Base-by-base conservation (phyloP, 768 basidiomycete species). In the Ramaria rubella region DNA sequence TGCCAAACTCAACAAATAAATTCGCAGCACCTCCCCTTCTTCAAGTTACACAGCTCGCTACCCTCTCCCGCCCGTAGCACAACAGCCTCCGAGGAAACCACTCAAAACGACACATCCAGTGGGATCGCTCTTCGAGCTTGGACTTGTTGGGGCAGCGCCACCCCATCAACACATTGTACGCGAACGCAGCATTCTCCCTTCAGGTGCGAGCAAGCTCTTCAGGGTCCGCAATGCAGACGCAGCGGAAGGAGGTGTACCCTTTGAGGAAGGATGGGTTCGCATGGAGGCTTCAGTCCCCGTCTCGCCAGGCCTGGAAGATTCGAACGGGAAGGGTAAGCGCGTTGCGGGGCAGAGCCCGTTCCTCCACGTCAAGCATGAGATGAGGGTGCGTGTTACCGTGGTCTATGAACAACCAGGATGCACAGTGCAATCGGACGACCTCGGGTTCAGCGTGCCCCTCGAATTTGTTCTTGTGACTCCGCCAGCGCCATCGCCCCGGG, bases 31-130 rank as follows among this genome's bases (percentile, higher is more conserved):
- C 17, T 64, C 69, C 7, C 69, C 75, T n/a, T 72, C 75, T 17
- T 52, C 68, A 17, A 68, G 73, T 26, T 81, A 78, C 60, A 62
- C 72, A 3, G 49, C 73, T 4, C 70, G 69, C 27, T 83, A 73
- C 68, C 84, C 86, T 4, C 59, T 90, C 8, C 86, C 86, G 19
- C 71, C 79, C 8, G 59, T 66, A 43, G 66, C 72, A 11, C 63
- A 73, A 46, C 90, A 93, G 60, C 89, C 89, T 23, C 90, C 89
- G 5, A 70, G 74, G 44, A 59, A 73, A 31, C 80, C 83, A 1
- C 73, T 93, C 23, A 77, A 74, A 14, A 67, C 75, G 36, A 72
- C 81, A 1, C 82, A 88, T 59, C 72, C 80, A 5, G 59, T 78
- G 14, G 67, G 67, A n/a, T 58, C 69, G 1, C 66, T 88, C 27